Evolutionary conservation across 2,329 filamentous ascomycete species (phyloP).

Genomic region (Epichloe gansuensis): DNA sequence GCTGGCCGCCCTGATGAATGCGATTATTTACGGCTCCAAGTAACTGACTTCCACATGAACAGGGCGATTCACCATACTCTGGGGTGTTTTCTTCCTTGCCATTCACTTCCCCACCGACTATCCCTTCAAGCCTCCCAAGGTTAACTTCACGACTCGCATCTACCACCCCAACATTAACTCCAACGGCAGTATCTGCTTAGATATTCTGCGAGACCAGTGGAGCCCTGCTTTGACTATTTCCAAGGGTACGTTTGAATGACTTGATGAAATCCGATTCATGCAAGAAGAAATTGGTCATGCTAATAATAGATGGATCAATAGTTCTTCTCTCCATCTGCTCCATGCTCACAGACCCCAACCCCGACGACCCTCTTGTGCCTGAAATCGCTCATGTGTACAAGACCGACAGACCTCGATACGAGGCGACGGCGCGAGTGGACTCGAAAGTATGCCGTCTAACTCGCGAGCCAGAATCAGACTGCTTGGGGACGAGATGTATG

Average conservation of each 20-base stretch:
- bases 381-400: constrained; percentile 99
- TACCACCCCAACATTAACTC: constrained; percentile 99
- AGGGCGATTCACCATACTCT: constrained; percentile 95
- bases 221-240: constrained; percentile 96
- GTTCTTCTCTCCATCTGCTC: constrained; percentile 98
- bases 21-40: not conserved
- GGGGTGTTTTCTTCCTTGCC: constrained; percentile 96
- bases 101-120: constrained; percentile 99
- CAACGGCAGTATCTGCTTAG: constrained; percentile 97
- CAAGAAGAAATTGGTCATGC: not conserved
- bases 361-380: constrained; percentile 94
- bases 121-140: constrained; percentile 99
- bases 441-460: constrained; percentile 91
- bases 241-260: constrained; percentile 55
- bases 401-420: constrained; percentile 91
- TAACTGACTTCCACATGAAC: constrained; percentile 17
- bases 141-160: constrained; percentile 99
- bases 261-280: too few relatives aligned
- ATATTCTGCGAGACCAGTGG: constrained; percentile 98
- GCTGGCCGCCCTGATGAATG: not conserved
- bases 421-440: constrained; percentile 98
- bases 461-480: not conserved
- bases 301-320: constrained; percentile 24
- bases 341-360: constrained; percentile 99
- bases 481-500: not conserved